Conservation (phyloP, 306 rosid genomes). For the Comarum palustre region DNA sequence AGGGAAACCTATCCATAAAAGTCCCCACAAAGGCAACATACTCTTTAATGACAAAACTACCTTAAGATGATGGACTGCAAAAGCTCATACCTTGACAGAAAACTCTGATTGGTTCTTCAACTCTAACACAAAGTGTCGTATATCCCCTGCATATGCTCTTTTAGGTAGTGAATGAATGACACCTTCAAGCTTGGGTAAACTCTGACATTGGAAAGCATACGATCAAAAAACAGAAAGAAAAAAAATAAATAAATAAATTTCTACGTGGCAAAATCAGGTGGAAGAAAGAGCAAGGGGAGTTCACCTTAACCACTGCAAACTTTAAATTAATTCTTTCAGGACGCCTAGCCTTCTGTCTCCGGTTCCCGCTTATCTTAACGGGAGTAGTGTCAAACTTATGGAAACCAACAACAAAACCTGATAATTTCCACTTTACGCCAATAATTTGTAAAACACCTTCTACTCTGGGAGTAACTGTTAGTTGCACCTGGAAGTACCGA, state of each 20-base stretch:
- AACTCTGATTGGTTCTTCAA: conserved; percentile 71
- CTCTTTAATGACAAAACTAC: background rate
- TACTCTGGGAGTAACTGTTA: conserved; percentile 69
- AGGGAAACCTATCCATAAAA: background rate
- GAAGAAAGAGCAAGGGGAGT: conserved; percentile 6
- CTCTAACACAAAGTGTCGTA: conserved; percentile 68
- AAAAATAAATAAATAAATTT: background rate
- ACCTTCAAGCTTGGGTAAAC: conserved; percentile 85
- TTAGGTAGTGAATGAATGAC: conserved; percentile 57
- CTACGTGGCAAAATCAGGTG: conserved; percentile 9
- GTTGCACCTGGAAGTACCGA: conserved; percentile 64
- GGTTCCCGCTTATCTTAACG: conserved; percentile 47
- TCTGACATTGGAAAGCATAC: conserved; percentile 44
- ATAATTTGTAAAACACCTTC: conserved; percentile 77
- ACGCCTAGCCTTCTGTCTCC: conserved; percentile 48
- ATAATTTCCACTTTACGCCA: conserved; percentile 88
- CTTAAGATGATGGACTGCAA: conserved; percentile 19
- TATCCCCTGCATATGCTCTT: conserved; percentile 76
- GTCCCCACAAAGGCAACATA: background rate
- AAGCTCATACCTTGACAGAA: conserved; percentile 63
- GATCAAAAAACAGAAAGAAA: conserved; percentile 7
- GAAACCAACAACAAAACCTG: conserved; percentile 71
- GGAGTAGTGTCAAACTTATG: conserved; percentile 60
- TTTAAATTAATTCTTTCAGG: conserved; percentile 53
- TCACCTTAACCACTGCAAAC: conserved; percentile 84